Evolutionary conservation across 345 rosid genomes (phyloP).

Genomic region (Laguncularia racemosa): DNA sequence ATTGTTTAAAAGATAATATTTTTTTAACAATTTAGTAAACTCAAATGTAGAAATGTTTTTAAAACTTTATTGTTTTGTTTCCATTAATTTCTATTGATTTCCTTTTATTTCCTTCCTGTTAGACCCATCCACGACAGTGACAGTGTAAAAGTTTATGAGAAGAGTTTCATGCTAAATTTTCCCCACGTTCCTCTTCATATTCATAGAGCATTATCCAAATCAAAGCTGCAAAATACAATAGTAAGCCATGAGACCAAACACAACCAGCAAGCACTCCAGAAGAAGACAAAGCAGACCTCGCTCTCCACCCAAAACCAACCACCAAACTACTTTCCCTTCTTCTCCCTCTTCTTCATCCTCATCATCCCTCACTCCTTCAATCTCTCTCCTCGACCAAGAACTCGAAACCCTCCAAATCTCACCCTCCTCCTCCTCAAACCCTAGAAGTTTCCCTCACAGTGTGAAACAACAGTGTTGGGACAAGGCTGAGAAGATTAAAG

Average conservation of each 20-base stretch:
- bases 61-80: too few species aligned
- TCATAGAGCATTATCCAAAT: neutral
- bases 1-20: too few species aligned
- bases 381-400: slow-evolving; percentile 19
- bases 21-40: too few species aligned
- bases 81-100: too few species aligned
- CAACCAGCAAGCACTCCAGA: slow-evolving; percentile 24
- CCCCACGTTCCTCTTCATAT: too few species aligned
- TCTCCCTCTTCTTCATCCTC: slow-evolving; percentile 27
- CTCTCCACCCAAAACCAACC: slow-evolving; percentile 18
- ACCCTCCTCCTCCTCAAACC: slow-evolving; percentile 33
- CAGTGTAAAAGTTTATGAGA: too few species aligned
- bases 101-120: too few species aligned
- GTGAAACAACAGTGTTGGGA: slow-evolving; percentile 98
- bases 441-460: slow-evolving; percentile 73
- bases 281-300: slow-evolving; percentile 35
- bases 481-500: slow-evolving; percentile 80
- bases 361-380: slow-evolving; percentile 32
- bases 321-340: slow-evolving; percentile 12
- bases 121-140: too few species aligned
- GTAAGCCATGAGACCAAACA: slow-evolving; percentile 19
- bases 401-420: neutral
- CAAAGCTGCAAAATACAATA: neutral
- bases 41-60: too few species aligned
- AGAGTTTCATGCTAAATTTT: too few species aligned